Conservation (phyloP, 306 rosid genomes). For the Alnus glutinosa region DNA sequence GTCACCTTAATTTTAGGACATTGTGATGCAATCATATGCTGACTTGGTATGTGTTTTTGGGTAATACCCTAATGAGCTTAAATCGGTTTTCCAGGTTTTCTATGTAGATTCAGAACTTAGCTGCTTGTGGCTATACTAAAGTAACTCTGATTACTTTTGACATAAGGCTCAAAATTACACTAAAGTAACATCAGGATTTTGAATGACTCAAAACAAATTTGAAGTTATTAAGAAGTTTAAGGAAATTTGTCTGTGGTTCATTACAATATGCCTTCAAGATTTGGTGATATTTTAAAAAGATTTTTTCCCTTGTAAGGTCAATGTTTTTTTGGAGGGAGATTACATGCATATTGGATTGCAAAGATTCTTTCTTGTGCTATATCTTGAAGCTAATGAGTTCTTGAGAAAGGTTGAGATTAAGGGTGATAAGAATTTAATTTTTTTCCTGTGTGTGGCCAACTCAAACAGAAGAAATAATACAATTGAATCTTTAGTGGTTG, state of each 20-base stretch:
- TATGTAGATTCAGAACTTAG: neutral
- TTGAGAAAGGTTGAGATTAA: too few species aligned
- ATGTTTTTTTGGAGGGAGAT: neutral
- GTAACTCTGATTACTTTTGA: neutral
- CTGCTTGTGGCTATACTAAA: neutral
- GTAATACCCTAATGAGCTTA: neutral
- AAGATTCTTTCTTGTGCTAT: neutral
- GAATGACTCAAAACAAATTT: neutral
- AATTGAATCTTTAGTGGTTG: too few species aligned
- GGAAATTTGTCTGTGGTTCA: neutral
- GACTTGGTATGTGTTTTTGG: neutral
- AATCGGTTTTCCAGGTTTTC: neutral
- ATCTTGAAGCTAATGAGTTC: neutral
- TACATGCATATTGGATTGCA: neutral
- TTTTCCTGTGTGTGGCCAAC: too few species aligned
- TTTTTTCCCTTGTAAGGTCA: neutral
- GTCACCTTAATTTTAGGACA: neutral
- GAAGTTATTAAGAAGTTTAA: neutral
- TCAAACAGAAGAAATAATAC: too few species aligned
- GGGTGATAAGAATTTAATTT: too few species aligned
- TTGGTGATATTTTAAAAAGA: neutral
- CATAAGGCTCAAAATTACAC: neutral
- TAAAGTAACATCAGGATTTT: neutral
- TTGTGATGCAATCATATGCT: neutral
- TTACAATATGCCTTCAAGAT: neutral